Conservation (phyloP, 495 filamentous ascomycete genomes). For the Bombardia bombarda region DNA sequence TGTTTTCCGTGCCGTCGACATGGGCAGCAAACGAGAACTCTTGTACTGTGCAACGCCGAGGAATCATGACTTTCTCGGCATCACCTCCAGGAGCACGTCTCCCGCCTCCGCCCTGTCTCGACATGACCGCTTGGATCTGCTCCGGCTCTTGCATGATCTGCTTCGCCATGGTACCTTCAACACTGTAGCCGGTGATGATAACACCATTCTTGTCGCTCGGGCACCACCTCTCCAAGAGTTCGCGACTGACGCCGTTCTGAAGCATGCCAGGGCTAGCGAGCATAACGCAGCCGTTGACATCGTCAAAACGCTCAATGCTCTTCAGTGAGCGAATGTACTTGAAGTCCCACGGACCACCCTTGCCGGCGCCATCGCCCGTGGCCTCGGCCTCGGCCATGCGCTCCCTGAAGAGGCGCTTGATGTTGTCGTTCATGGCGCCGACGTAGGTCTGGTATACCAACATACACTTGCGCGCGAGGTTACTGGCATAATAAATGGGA, state of each 20-base stretch:
- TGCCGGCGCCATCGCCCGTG: conserved; percentile 57
- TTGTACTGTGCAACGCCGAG: conserved; percentile 80
- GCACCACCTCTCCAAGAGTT: conserved; percentile 90
- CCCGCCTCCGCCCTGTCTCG: conserved; percentile 46
- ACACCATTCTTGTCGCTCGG: conserved; percentile 92
- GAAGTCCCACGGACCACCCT: conserved; percentile 93
- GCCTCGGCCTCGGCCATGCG: conserved; percentile 81
- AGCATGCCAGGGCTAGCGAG: conserved; percentile 96
- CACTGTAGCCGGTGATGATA: conserved; percentile 94
- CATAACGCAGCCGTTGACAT: conserved; percentile 94
- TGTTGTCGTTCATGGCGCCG: conserved; percentile 97
- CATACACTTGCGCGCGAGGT: conserved; percentile 93
- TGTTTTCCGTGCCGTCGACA: conserved; percentile 92
- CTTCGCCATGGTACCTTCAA: conserved; percentile 98
- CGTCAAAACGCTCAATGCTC: conserved; percentile 88
- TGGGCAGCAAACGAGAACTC: conserved; percentile 94
- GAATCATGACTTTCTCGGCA: conserved; percentile 80
- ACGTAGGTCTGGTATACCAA: conserved; percentile 97
- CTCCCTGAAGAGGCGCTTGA: conserved; percentile 81
- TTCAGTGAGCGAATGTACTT: conserved; percentile 83
- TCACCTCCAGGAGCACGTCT: conserved; percentile 50
- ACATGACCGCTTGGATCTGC: conserved; percentile 88
- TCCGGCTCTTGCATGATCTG: conserved; percentile 88
- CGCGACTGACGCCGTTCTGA: conserved; percentile 87
- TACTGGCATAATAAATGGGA: conserved; percentile 95